Percentiles rank a stretch among this genome's conserved stretches.
phyloP scores from a whole-genome alignment of 2,329 filamentous ascomycete species.

The Knufia petricola region DNA sequence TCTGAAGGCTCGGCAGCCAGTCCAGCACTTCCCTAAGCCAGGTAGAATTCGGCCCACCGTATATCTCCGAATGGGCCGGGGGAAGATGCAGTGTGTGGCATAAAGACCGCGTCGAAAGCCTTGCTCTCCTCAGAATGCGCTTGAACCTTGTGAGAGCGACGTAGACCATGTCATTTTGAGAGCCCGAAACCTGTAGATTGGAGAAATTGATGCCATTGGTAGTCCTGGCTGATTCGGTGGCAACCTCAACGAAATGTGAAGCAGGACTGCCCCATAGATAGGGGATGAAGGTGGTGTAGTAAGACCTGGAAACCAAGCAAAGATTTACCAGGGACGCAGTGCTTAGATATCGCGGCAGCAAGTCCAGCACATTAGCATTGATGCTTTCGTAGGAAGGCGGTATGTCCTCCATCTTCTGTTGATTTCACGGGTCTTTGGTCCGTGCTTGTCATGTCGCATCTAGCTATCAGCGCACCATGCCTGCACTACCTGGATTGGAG shows the following conservation, averaged over 20 bases:
- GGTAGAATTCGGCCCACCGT: constrained; percentile 48
- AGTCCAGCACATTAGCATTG: constrained; percentile 44
- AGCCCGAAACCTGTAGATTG: constrained; percentile 11
- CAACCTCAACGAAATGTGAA: constrained; percentile 47
- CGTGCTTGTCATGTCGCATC: background rate
- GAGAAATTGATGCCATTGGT: constrained; percentile 4
- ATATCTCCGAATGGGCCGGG: constrained; percentile 51
- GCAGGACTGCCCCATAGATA: constrained; percentile 55
- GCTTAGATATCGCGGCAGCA: constrained; percentile 48
- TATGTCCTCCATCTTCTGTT: constrained; percentile 42
- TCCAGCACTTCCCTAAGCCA: constrained; percentile 53
- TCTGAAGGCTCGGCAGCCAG: constrained; percentile 49
- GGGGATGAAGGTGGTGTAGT: constrained; percentile 50
- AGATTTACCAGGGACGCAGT: constrained; percentile 48
- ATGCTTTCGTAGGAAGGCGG: constrained; percentile 51
- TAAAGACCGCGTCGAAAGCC: constrained; percentile 43
- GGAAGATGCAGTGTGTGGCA: constrained; percentile 55
- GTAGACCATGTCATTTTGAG: constrained; percentile 50
- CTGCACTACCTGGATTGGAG: too few relatives aligned
- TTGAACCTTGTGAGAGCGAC: constrained; percentile 52
- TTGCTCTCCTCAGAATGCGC: constrained; percentile 45
- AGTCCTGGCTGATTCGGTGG: constrained; percentile 1
- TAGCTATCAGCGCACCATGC: background rate
- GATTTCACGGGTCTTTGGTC: background rate
- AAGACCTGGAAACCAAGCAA: constrained; percentile 46